Evolutionary conservation across 169 alveolate genomes (phyloP).

Genomic region (Plasmodium fragile): DNA sequence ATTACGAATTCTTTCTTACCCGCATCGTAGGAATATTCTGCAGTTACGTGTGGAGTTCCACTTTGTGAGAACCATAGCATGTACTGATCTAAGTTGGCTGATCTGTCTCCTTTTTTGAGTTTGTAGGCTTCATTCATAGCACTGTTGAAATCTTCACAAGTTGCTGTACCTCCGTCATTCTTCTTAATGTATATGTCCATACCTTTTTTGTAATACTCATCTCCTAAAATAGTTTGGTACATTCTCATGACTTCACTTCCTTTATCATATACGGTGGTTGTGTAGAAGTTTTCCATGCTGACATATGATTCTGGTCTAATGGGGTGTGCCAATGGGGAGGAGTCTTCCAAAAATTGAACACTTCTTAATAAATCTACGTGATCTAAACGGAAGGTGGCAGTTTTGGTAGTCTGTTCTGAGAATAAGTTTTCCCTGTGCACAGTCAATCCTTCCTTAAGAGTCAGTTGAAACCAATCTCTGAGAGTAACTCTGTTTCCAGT

Average conservation of each 20-base stretch:
- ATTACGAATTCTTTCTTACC: constrained; percentile 79
- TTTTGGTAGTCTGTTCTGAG: constrained; percentile 85
- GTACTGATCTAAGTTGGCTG: constrained; percentile 89
- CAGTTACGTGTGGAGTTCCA: constrained; percentile 83
- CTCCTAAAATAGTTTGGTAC: constrained; percentile 94
- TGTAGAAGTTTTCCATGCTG: constrained; percentile 94
- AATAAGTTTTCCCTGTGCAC: constrained; percentile 93
- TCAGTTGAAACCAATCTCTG: constrained; percentile 95
- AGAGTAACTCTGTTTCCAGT: constrained; percentile 95
- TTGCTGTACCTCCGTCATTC: constrained; percentile 93
- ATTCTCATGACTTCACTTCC: constrained; percentile 96
- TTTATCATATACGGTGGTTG: constrained; percentile 94
- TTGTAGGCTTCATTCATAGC: constrained; percentile 93
- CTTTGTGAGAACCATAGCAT: constrained; percentile 93
- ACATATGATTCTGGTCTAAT: constrained; percentile 93
- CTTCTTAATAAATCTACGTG: constrained; percentile 88
- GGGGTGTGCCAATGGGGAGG: constrained; percentile 95
- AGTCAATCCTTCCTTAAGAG: constrained; percentile 95
- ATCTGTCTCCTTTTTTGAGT: constrained; percentile 83
- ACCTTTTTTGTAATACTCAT: constrained; percentile 93
- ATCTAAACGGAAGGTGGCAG: constrained; percentile 89
- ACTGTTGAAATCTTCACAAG: constrained; percentile 94
- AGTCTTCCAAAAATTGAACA: constrained; percentile 92
- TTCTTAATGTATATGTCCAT: constrained; percentile 92
- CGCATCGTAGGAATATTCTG: constrained; percentile 42